A percentile compares a stretch with the other conserved stretches of the same genome.
Evolutionary conservation across 352 stramenopile species (phyloP).

Genomic region (Thraustochytrium sp.): DNA sequence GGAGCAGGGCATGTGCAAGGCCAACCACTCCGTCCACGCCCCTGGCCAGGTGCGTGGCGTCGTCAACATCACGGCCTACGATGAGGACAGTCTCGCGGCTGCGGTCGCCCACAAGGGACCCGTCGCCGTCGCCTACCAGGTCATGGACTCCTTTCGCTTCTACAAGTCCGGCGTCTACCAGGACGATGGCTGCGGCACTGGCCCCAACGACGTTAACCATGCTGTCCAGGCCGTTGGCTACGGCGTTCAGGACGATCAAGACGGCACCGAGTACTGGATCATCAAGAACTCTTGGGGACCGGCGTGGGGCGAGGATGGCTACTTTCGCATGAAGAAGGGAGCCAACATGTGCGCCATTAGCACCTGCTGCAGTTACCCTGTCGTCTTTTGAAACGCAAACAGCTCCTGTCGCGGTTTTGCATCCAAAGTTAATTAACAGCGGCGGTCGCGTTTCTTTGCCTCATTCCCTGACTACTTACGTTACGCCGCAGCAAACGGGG

Average conservation of each 20-base stretch:
- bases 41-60: constrained; percentile 31
- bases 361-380: neutral
- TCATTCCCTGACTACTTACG: too few species aligned
- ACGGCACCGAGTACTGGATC: constrained; percentile 79
- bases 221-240: constrained; percentile 93
- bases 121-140: constrained; percentile 86
- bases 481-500: too few species aligned
- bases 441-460: too few species aligned
- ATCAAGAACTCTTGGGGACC: constrained; percentile 94
- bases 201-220: constrained; percentile 87
- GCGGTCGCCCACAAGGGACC: constrained; percentile 79
- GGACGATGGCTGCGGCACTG: constrained; percentile 64
- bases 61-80: constrained; percentile 24
- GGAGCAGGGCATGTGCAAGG: constrained; percentile 59
- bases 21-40: neutral
- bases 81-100: constrained; percentile 11
- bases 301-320: constrained; percentile 73
- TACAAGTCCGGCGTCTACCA: constrained; percentile 80
- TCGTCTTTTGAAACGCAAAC: neutral
- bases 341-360: constrained; percentile 27
- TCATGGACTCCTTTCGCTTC: constrained; percentile 83
- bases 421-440: too few species aligned
- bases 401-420: too few species aligned
- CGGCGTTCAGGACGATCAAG: constrained; percentile 59
- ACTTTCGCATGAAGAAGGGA: constrained; percentile 8